These are phyloP conservation scores for Pulveroboletus ravenelii DNA, from an alignment of 768 basidiomycete genomes.

Conservation along the genomic window DNA sequence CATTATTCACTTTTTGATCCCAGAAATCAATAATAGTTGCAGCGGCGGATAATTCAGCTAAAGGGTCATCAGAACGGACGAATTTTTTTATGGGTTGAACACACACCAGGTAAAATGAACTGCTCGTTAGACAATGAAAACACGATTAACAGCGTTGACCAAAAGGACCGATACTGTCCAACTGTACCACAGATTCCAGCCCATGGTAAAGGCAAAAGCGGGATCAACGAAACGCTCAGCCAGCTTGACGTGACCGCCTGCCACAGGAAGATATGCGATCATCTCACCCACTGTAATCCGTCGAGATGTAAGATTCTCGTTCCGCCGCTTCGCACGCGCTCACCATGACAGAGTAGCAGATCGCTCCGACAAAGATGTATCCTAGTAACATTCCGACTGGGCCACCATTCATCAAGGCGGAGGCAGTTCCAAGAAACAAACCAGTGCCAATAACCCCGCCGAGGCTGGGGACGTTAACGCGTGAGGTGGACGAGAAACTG, in stretches of 20 bases:
- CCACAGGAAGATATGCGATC: constrained; percentile 41
- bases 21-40: constrained; percentile 47
- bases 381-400: constrained; percentile 41
- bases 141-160: constrained; percentile 9
- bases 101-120: constrained; percentile 16
- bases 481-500: not conserved
- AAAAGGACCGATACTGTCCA: constrained; percentile 23
- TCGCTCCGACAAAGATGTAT: constrained; percentile 31
- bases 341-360: constrained; percentile 34
- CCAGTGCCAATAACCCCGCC: constrained; percentile 38
- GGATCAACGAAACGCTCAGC: constrained; percentile 43
- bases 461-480: constrained; percentile 4
- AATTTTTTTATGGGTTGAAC: not conserved
- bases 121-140: not conserved
- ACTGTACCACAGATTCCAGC: constrained; percentile 36
- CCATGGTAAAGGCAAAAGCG: constrained; percentile 38
- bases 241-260: constrained; percentile 40
- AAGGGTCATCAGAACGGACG: not conserved
- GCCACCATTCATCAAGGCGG: constrained; percentile 33
- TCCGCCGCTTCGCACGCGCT: not conserved
- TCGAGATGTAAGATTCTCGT: not conserved
- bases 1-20: constrained; percentile 35
- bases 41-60: constrained; percentile 43
- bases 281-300: constrained; percentile 35
- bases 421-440: constrained; percentile 27